phyloP scores from a whole-genome alignment of 176 grass and related monocot genomes.

The Aegilops umbellulata region DNA sequence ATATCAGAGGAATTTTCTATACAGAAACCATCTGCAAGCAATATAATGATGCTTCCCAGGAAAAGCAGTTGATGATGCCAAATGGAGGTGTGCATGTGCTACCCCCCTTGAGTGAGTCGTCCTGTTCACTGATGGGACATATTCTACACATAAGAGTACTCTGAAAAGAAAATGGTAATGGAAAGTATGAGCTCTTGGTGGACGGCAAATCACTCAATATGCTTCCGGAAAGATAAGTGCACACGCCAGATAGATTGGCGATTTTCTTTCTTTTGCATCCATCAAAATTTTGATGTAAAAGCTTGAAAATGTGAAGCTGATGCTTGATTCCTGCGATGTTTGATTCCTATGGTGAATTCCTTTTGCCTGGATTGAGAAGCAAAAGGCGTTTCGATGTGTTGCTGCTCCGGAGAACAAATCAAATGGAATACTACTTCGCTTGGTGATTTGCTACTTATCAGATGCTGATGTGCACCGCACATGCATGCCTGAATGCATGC shows the following conservation, averaged over 20 bases:
- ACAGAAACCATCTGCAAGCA: not conserved
- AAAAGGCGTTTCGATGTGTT: not conserved
- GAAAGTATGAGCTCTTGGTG: not conserved
- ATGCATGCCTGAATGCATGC: not conserved
- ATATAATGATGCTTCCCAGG: not conserved
- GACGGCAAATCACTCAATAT: not conserved
- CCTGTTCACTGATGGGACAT: not conserved
- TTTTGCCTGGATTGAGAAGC: not conserved
- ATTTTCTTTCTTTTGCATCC: not conserved
- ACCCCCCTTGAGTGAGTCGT: not conserved
- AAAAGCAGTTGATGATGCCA: not conserved
- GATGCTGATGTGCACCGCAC: not conserved
- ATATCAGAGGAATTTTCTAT: conserved; percentile 7
- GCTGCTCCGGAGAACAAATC: not conserved
- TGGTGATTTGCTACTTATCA: not conserved
- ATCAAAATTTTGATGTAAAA: too few relatives aligned
- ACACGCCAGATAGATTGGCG: too few relatives aligned
- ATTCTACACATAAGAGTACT: not conserved
- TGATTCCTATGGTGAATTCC: conserved; percentile 5
- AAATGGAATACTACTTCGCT: not conserved
- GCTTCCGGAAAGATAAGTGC: too few relatives aligned
- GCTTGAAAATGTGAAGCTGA: too few relatives aligned
- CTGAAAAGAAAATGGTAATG: not conserved
- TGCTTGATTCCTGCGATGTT: not conserved
- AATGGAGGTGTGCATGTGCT: not conserved